Base-by-base conservation (phyloP, 257 asterid species). In the Nicotiana paniculata region DNA sequence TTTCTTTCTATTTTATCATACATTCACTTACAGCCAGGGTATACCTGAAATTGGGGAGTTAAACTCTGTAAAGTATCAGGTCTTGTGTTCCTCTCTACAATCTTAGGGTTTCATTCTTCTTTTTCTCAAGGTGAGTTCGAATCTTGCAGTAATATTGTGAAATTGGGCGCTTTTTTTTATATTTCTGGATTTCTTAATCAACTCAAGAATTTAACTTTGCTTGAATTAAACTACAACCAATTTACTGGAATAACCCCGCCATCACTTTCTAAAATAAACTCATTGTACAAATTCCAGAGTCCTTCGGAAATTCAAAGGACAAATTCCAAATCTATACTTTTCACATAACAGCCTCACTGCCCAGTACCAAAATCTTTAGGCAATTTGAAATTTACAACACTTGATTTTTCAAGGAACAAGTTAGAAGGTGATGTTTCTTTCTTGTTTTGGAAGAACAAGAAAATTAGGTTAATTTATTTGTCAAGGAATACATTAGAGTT, bases 241-340 rank as follows among this genome's bases (percentile, higher is more conserved):
- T 69, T 93, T 55, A 84, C 62, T 2, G 93, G 94, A 72, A 21
- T 86, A 4, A 91, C 89, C 35, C 96, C 93, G 0, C 16, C 91
- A 0, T 77, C 89, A 0, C 89, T 92, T 2, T 69, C 89, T 77
- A 30, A 55, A 0, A 93, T 88, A 83, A 76, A 17, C 92, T 93
- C 82, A 88, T 89, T 0, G 97, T 95, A 15, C 4, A 55, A 30
- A 88, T 93, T 64, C 97, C 97, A 0, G 91, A 90, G 0, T 86
- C 93, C 1, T 90, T 92, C 57, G 90, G 90, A 3, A 79, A 1
- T 77, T 90, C 64, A 55, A 55, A 3, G 80, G 83, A 6, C 39
- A 83, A 1, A 77, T 65, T 2, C 74, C 89, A 9, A 51, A 82
- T 46, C 87, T 89, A 58, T 74, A 33, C 78, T 82, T 89, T n/a